Evolutionary conservation across 2,329 filamentous ascomycete species (phyloP), one percentile per base, ranked within the genome.

Genomic region (Ceratocystis huliohia): DNA sequence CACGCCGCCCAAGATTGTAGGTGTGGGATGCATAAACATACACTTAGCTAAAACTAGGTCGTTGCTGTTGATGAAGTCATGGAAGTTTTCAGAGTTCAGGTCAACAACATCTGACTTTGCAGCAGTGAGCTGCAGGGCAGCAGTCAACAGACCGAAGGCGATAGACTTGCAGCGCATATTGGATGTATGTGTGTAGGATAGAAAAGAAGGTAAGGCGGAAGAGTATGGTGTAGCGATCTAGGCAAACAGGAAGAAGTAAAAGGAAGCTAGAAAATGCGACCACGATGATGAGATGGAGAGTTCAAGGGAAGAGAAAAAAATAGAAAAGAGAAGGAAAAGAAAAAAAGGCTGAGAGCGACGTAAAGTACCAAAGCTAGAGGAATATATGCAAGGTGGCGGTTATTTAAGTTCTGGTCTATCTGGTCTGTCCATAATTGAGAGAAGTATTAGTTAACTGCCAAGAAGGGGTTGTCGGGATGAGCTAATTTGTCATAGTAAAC

Each of bases 41-140:
- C 89, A 99, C 81, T 99, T 92, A 72, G 91, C 91, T 69, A 99
- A 87, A 66, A 96, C 93, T 67, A 99, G 83, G 72, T 91, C 86
- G 76, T 97, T 88, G 72, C 85, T 79, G 76, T 88, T 88, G 74
- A 99, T 80, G 77, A 96, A 99, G 69, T 87, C 84, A 71, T 88
- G 83, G 77, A 99, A 99, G 70, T 84, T 90, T 74, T 93, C 90
- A 77, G 87, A 87, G 77, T 88, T 95, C 70, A 99, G 82, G 71
- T 90, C 85, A 73, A 85, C 78, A 70, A 99, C 94, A 75, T 97
- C 91, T 61, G 91, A 96, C 63, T 81, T 81, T 57, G 80, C 79
- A 71, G 82, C 84, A 69, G 86, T 82, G 69, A 83, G 80, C 72
- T 84, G 86, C 70, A 81, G 76, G 70, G 81, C 80, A 69, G 82